Evolutionary conservation across 176 grass and related monocot genomes (phyloP), one percentile per base, ranked within the genome.

Genomic region (Luzula sylvatica): DNA sequence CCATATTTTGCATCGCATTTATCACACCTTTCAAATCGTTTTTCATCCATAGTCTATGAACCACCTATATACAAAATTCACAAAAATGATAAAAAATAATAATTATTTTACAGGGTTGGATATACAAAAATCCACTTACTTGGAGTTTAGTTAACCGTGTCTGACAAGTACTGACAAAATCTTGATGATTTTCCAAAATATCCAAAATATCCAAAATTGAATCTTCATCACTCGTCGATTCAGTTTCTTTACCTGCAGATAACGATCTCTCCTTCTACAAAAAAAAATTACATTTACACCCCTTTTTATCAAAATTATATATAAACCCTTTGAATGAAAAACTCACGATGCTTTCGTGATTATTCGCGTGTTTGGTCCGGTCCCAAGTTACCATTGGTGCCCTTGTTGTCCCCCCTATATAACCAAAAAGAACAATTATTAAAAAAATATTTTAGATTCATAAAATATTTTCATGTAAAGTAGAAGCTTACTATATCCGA

Each of bases 151-250:
- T 65, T 67, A 89, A 56, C 55, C 77, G 84, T 15, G 58, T 72
- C 5, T 71, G 76, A 54, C 53, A 30, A 57, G 53, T 26, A 61
- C 67, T 83, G 65, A 95, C 45, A 58, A 88, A 86, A 29, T 79
- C 42, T 68, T 76, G 56, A 66, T 95, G 90, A 21, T 79, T 67
- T 82, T 82, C 71, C 81, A 86, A 63, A 70, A 86, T 46, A 69
- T 57, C 58, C 50, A 55, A 52, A 49, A 86, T 79, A 69, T 57
- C 58, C 50, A 55, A 52, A 49, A 86, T 79, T 82, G 39, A 42
- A 79, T 82, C 84, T 62, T 82, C 77, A 62, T 89, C 71, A 67
- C 46, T 73, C 67, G 65, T 67, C 3, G 71, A 70, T 45, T 27
- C 58, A 21, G 21, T 76, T 50, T 76, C 67, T 69, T 79, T 72